phyloP scores from a whole-genome alignment of 306 rosid genomes.

The Clitoria ternatea region DNA sequence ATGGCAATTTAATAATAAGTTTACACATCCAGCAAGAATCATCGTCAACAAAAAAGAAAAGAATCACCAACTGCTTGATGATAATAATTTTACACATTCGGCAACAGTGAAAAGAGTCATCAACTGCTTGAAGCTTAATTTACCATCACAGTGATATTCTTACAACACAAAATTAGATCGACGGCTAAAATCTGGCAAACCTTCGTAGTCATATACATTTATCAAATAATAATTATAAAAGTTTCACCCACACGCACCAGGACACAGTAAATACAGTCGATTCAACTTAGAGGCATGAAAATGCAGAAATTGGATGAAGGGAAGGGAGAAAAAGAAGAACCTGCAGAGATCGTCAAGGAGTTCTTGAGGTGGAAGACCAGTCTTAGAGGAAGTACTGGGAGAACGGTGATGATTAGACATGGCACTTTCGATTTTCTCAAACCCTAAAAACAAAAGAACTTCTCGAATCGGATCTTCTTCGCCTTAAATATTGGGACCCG shows the following conservation, averaged over 20 bases:
- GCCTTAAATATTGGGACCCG: neutral
- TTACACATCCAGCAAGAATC: neutral
- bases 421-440: slow-evolving; percentile 19
- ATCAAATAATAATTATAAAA: neutral
- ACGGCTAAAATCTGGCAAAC: neutral
- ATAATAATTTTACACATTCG: neutral
- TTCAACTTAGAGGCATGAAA: neutral
- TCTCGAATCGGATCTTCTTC: neutral
- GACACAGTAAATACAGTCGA: neutral
- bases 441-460: slow-evolving; percentile 11
- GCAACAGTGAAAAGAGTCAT: neutral
- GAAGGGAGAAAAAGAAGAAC: slow-evolving; percentile 23
- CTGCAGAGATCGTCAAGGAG: slow-evolving; percentile 98
- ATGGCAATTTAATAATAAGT: neutral
- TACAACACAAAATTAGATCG: neutral
- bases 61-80: neutral
- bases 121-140: neutral
- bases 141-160: neutral
- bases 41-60: neutral
- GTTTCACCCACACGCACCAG: neutral
- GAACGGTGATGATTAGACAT: slow-evolving; percentile 71
- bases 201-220: neutral
- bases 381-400: slow-evolving; percentile 59
- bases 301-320: too few relatives aligned
- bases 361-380: slow-evolving; percentile 82